Conservation (phyloP, 371 early-diverging fungal species). For the Circinella minor region DNA sequence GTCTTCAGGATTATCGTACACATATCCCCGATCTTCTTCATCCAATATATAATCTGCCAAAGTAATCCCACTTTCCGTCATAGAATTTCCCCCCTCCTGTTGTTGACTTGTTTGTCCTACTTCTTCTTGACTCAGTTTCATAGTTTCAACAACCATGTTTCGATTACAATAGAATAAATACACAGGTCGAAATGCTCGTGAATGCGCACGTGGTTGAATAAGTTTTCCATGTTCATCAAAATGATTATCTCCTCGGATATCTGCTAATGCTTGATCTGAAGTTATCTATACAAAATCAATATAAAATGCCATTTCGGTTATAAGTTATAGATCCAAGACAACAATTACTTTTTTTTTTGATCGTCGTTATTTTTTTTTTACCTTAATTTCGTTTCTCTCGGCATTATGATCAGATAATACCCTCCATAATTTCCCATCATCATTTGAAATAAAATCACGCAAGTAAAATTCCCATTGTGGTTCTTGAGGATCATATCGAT, state of each 20-base stretch:
- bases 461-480: conserved; percentile 43
- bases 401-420: conserved; percentile 19
- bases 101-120: not conserved
- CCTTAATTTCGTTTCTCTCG: conserved; percentile 10
- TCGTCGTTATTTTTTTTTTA: conserved; percentile 2
- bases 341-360: too few species aligned
- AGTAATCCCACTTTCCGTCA: conserved; percentile 22
- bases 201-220: not conserved
- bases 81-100: not conserved
- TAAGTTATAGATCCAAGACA: too few species aligned
- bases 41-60: conserved; percentile 45
- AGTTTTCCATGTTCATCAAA: not conserved
- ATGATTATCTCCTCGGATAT: conserved; percentile 14
- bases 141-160: conserved; percentile 14
- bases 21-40: conserved; percentile 20
- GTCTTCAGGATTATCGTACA: conserved; percentile 27
- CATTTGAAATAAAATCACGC: conserved; percentile 36
- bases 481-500: conserved; percentile 26
- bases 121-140: not conserved
- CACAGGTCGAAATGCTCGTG: conserved; percentile 38
- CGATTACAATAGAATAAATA: conserved; percentile 47
- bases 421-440: conserved; percentile 41
- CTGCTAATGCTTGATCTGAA: conserved; percentile 24
- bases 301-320: too few species aligned
- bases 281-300: conserved; percentile 11